These are phyloP conservation scores for Albifimbria verrucaria DNA, from an alignment of 2,329 filamentous ascomycete genomes.

Conservation along the genomic window DNA sequence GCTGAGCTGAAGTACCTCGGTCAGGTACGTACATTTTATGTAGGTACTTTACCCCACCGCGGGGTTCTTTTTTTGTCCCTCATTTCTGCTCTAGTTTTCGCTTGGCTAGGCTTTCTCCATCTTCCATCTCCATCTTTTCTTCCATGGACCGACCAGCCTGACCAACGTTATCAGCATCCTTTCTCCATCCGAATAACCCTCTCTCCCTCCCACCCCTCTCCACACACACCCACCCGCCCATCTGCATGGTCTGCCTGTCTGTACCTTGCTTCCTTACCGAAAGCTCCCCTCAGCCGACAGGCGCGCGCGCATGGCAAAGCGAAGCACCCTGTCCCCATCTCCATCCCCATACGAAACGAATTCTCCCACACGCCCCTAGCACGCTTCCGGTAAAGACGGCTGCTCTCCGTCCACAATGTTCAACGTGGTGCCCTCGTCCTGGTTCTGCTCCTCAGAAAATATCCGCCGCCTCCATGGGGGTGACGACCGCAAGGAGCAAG, in stretches of 20 bases:
- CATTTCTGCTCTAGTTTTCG: too few species aligned
- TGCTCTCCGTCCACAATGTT: not conserved
- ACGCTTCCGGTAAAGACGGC: not conserved
- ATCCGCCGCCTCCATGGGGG: not conserved
- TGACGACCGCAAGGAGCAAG: not conserved
- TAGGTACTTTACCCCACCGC: not conserved
- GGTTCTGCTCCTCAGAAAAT: not conserved
- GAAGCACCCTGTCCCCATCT: too few species aligned
- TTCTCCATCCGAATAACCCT: not conserved
- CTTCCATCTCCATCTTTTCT: not conserved
- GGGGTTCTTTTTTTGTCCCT: not conserved
- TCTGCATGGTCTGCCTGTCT: not conserved
- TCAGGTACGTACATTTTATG: too few species aligned
- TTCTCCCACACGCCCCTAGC: not conserved
- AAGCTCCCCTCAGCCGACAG: not conserved
- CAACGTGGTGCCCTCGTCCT: not conserved
- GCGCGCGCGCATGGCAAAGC: not conserved
- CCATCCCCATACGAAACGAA: too few species aligned
- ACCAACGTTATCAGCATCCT: not conserved
- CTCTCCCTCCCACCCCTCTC: not conserved
- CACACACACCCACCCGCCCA: not conserved
- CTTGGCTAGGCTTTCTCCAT: not conserved
- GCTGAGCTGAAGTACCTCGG: too few species aligned
- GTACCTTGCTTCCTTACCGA: not conserved
- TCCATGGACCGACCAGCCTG: not conserved